A percentile compares a stretch with the other conserved stretches of the same genome.
These are phyloP conservation scores for Annona squamosa DNA, from an alignment of 164 flowering plant genomes.

Conservation along the genomic window DNA sequence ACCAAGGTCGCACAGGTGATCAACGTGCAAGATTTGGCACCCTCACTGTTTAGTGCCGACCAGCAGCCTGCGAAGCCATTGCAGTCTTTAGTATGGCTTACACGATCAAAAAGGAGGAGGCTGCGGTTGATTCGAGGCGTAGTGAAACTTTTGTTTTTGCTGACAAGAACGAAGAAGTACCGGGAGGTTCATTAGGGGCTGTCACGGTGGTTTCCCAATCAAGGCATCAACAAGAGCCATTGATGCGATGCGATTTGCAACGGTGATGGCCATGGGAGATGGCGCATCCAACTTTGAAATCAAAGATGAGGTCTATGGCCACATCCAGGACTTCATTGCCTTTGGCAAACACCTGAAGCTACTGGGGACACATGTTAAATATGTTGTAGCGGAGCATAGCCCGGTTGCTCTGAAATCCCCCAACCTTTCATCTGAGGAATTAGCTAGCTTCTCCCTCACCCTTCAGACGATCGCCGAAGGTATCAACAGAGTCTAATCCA, in stretches of 20 bases:
- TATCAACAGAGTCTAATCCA: constrained; percentile 24
- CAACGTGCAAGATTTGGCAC: too few relatives aligned
- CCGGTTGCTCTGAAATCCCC: constrained; percentile 36
- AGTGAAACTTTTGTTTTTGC: too few relatives aligned
- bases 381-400: constrained; percentile 33
- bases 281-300: constrained; percentile 20
- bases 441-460: constrained; percentile 42
- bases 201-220: too few relatives aligned
- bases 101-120: too few relatives aligned
- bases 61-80: too few relatives aligned
- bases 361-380: constrained; percentile 40
- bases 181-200: too few relatives aligned
- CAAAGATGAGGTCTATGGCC: constrained; percentile 36
- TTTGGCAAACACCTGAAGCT: constrained; percentile 25
- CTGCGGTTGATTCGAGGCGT: too few relatives aligned
- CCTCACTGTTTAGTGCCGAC: too few relatives aligned
- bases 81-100: too few relatives aligned
- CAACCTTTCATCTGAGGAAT: constrained; percentile 37
- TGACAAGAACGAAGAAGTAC: too few relatives aligned
- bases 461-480: constrained; percentile 42
- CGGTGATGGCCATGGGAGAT: constrained; percentile 24
- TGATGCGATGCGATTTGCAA: constrained; percentile 9
- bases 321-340: constrained; percentile 32
- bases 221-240: too few relatives aligned
- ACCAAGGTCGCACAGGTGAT: too few relatives aligned